Evolutionary conservation across 148 eudicot genomes (phyloP).

Genomic region (Cornus suecica): DNA sequence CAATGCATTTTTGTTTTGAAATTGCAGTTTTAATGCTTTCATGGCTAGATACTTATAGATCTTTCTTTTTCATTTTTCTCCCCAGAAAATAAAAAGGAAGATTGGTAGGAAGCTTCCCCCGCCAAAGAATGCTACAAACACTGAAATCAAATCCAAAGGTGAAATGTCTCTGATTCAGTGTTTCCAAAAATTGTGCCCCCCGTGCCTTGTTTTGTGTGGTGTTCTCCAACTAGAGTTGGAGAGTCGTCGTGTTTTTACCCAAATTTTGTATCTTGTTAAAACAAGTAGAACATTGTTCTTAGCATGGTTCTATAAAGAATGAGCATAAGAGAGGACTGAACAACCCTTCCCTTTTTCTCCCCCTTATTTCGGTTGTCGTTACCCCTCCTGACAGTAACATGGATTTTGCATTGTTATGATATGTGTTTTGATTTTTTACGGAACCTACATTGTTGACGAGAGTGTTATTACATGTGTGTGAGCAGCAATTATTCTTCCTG

Average conservation of each 20-base stretch:
- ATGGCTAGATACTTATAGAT: neutral
- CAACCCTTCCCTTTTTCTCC: neutral
- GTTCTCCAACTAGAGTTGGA: neutral
- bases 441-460: neutral
- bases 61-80: neutral
- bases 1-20: neutral
- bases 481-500: slow-evolving; percentile 83
- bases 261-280: neutral
- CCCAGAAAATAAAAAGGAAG: slow-evolving; percentile 81
- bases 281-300: neutral
- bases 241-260: neutral
- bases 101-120: slow-evolving; percentile 91
- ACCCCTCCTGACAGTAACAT: neutral
- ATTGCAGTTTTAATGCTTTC: neutral
- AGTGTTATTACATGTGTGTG: slow-evolving; percentile 18
- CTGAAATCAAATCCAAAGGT: slow-evolving; percentile 87
- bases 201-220: too few species aligned
- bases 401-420: neutral
- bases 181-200: neutral
- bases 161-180: neutral
- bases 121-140: slow-evolving; percentile 75
- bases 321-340: neutral
- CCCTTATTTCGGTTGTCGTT: neutral
- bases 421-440: neutral
- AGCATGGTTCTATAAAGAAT: neutral